Evolutionary conservation across 768 basidiomycete species (phyloP), one percentile per base, ranked within the genome.

Genomic region (Ramaria sp.): DNA sequence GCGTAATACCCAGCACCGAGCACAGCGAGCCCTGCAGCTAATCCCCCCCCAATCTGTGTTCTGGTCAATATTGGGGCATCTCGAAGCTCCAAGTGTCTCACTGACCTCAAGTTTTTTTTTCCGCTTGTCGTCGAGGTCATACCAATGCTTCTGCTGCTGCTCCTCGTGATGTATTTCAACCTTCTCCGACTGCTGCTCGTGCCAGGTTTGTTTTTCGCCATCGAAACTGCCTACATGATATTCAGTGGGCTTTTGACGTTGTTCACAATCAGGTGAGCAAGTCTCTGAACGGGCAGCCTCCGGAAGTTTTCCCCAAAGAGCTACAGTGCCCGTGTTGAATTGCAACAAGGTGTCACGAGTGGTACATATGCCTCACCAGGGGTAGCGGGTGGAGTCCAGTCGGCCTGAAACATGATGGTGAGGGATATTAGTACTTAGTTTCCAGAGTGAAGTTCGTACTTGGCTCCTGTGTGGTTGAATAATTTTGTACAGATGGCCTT

Each of bases 381-480:
- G 1, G 79, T 80, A 12, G 68, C 59, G 3, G 72, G 60, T 4
- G 88, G 88, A 24, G 80, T 68, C 88, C 88, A 90, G 61, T 86
- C 84, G 27, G 72, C 60, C 84, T 88, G 62, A 48, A 62, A 53
- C 31, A 41, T 62, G 56, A 38, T 11, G 45, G 33, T 50, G 24
- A 13, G 20, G 7, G 11, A 11, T 10, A 56, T 20, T 20, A 27
- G 42, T 9, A 48, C 39, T 37, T 7, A 46, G 17, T 51, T 5
- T 48, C 55, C 10, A 47, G n/a, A 34, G 13, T 42, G 15, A 4
- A 4, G 42, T 15, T 59, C 65, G 55, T 60, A 80, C 85, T 76
- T 86, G 83, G 31, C 86, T 86, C 53, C 65, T 69, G 70, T 89
- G 87, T 9, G 83, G 72, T 64, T 87, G 85, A 61, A 88, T 79